Conservation (phyloP, 1,284 basidiomycete genomes). For the Microbotryum violaceum region DNA sequence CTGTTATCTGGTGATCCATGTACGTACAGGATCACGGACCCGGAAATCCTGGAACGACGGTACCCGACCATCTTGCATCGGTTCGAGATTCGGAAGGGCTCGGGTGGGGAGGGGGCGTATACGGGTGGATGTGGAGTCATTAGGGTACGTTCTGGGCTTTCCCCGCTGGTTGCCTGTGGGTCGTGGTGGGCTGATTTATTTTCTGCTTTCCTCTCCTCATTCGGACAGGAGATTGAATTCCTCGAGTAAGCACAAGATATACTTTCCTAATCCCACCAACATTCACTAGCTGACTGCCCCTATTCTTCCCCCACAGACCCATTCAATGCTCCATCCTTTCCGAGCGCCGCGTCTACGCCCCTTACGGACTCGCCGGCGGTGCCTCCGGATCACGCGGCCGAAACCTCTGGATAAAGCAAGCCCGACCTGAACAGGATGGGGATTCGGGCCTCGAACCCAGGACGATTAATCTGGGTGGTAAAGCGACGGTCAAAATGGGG, state of each 20-base stretch:
- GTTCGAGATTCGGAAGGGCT: constrained; percentile 46
- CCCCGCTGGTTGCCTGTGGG: background rate
- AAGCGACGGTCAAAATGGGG: constrained; percentile 79
- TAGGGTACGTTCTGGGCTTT: constrained; percentile 41
- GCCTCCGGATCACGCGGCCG: constrained; percentile 64
- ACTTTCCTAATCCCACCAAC: background rate
- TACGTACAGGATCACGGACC: constrained; percentile 55
- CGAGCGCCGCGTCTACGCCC: constrained; percentile 76
- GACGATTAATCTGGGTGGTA: constrained; percentile 82
- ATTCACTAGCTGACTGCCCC: background rate
- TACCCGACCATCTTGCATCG: constrained; percentile 43
- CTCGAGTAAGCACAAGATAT: constrained; percentile 47
- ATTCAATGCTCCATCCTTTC: constrained; percentile 81
- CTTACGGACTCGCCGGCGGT: constrained; percentile 86
- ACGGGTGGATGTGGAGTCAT: constrained; percentile 80
- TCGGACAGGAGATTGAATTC: constrained; percentile 65
- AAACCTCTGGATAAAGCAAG: constrained; percentile 83
- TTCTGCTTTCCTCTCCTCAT: background rate
- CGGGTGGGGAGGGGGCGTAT: constrained; percentile 70
- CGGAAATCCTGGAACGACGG: constrained; percentile 52
- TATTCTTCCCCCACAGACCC: constrained; percentile 35
- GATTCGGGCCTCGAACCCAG: constrained; percentile 41
- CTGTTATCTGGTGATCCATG: too few relatives aligned
- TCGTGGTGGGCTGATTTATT: background rate
- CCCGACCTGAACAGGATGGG: constrained; percentile 52